Evolutionary conservation across 306 rosid species (phyloP).

Genomic region (Sindora glabra): DNA sequence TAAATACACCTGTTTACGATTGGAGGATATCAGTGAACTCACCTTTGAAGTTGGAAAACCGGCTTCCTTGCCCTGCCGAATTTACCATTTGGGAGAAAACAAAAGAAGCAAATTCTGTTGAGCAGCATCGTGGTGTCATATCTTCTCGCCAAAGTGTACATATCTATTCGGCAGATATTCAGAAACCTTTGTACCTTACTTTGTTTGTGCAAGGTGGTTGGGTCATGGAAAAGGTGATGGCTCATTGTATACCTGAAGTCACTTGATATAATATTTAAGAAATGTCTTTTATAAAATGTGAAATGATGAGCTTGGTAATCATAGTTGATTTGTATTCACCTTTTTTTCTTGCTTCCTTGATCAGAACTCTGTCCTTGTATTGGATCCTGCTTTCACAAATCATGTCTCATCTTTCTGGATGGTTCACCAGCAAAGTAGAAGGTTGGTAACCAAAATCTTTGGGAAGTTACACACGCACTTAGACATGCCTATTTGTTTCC

Average conservation of each 20-base stretch:
- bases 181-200: slow-evolving; percentile 69
- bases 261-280: background rate
- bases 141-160: slow-evolving; percentile 71
- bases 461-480: background rate
- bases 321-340: background rate
- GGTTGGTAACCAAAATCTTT: slow-evolving; percentile 41
- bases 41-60: slow-evolving; percentile 83
- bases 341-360: slow-evolving; percentile 19
- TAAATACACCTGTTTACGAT: slow-evolving; percentile 88
- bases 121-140: slow-evolving; percentile 53
- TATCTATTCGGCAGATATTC: slow-evolving; percentile 81
- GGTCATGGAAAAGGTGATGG: slow-evolving; percentile 84
- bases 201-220: slow-evolving; percentile 81
- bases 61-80: slow-evolving; percentile 88
- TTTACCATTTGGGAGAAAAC: slow-evolving; percentile 68
- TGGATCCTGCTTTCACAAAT: slow-evolving; percentile 62
- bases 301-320: background rate
- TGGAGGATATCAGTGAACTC: slow-evolving; percentile 83
- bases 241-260: slow-evolving; percentile 2
- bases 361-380: slow-evolving; percentile 77
- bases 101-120: slow-evolving; percentile 59
- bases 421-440: slow-evolving; percentile 73
- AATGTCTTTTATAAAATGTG: too few relatives aligned
- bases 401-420: slow-evolving; percentile 81
- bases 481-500: background rate